Evolutionary conservation across 495 filamentous ascomycete genomes (phyloP), one percentile per base, ranked within the genome.

Genomic region (Alectoria sarmentosa): DNA sequence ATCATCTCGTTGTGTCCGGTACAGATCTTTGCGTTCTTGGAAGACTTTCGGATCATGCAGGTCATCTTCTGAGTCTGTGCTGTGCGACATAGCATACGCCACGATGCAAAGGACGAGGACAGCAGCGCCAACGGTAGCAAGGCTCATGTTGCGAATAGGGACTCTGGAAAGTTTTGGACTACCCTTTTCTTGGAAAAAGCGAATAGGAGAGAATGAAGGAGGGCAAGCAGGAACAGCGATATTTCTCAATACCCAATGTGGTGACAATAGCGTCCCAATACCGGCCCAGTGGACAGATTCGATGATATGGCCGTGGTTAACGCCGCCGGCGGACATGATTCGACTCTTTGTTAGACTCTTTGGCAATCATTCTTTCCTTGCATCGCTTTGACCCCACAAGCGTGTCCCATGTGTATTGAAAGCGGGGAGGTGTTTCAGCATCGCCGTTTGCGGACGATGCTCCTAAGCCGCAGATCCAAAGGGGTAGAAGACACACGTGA

Each of bases 1-100:
- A 9, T 19, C 37, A 48, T 71, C 66, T 48, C 69, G 69, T n/a
- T 56, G 55, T 17, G 28, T n/a, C 11, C 66, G 66, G 48, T 70
- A 70, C 23, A 65, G 30, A 3, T 63, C 34, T 58, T 65, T 68
- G 3, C 52, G 66, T 26, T 67, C 42, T 9, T 67, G 30, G 15
- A 64, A 60, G n/a, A 34, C 54, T 30, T 55, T 36, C 4, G 52
- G 52, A 36, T 55, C 52, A 34, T 55, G 30, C 15, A 55, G 30
- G 26, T 58, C 38, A 9, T 28, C 26, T 0, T 56, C 61, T 13
- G n/a, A 28, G 39, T 41, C 61, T 37, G 32, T 63, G 44, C n/a
- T n/a, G 49, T 30, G 48, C 46, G 37, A 42, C 21, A 64, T 44
- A 32, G 54, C 39, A 42, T 58, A 64, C 2, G 62, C 38, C 26